Base-by-base conservation (phyloP, 2,329 filamentous ascomycete genomes). In the Xylariales sp. region DNA sequence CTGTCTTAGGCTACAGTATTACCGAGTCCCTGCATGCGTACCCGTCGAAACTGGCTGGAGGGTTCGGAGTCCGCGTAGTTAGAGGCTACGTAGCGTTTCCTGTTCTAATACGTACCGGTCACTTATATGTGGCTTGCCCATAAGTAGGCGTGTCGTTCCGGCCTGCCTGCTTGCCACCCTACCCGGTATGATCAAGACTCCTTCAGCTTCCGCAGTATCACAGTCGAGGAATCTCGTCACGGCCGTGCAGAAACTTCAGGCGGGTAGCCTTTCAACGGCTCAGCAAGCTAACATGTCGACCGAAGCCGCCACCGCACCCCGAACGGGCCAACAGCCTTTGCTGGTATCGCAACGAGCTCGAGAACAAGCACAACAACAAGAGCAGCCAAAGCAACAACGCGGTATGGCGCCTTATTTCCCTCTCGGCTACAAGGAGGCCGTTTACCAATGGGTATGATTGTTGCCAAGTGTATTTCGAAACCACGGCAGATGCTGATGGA, bases 401-500 rank as follows among this genome's bases (percentile, higher is more conserved):
- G 40, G 57, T 59, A 58, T 62, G 27, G 56, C n/a, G 18, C 33
- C 57, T 2, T 82, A 77, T 62, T 97, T 98, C 51, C 90, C 93
- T 2, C 68, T 97, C 16, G 84, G 89, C 37, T 95, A 95, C 68
- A 93, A 90, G 57, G 89, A 95, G 44, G 91, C 88, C 12, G 88
- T 88, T 48, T 84, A 78, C 52, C 91, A 97, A 74, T 97, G 93
- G 88, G 86, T 88, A 65, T 49, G 82, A 72, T 39, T 16, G n/a
- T 24, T 25, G 9, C 18, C 9, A 22, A 19, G 37, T 15, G 40
- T 44, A 29, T 46, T 10, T 16, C 16, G n/a, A n/a, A n/a, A n/a
- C n/a, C n/a, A 32, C 31, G 42, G 41, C 19, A 12, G 18, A 14
- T 38, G 15, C 10, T 40, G 12, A 35, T 39, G 49, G 20, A 45